Percentiles rank a stretch among this genome's conserved stretches.
phyloP scores from a whole-genome alignment of 2,329 filamentous ascomycete genomes.

The Colletotrichum echinochloae region DNA sequence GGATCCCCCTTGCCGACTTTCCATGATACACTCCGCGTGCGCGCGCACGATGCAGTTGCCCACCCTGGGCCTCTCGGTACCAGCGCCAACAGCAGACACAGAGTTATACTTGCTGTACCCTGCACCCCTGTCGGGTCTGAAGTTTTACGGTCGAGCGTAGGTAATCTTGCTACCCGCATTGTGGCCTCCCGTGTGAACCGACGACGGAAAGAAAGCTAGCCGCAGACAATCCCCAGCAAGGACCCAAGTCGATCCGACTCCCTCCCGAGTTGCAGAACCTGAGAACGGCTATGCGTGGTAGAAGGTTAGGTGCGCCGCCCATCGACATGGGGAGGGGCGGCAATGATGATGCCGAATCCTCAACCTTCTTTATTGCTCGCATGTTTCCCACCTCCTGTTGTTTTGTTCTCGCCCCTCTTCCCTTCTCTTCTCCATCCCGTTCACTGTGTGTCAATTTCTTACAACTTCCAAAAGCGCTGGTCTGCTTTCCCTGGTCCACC shows the following conservation, averaged over 20 bases:
- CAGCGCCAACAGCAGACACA: slow-evolving; percentile 1
- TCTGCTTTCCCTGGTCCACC: slow-evolving; percentile 58
- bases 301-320: slow-evolving; percentile 15
- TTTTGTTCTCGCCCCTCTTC: slow-evolving; percentile 47
- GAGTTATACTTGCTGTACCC: slow-evolving; percentile 26
- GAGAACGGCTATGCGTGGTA: slow-evolving; percentile 34
- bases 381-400: slow-evolving; percentile 34
- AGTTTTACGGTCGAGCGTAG: slow-evolving; percentile 40
- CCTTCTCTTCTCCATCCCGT: slow-evolving; percentile 40
- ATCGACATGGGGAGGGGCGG: slow-evolving; percentile 4
- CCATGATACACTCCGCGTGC: slow-evolving; percentile 25
- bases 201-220: slow-evolving; percentile 42
- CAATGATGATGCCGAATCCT: slow-evolving; percentile 11
- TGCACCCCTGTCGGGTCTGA: slow-evolving; percentile 38
- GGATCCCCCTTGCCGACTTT: slow-evolving; percentile 32
- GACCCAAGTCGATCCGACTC: slow-evolving; percentile 38
- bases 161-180: slow-evolving; percentile 40
- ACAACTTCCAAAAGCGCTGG: slow-evolving; percentile 60
- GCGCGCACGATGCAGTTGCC: slow-evolving; percentile 13
- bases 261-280: slow-evolving; percentile 30
- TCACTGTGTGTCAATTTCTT: slow-evolving; percentile 48
- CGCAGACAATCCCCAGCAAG: slow-evolving; percentile 41
- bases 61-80: slow-evolving; percentile 10
- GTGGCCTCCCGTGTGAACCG: slow-evolving; percentile 40
- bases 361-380: slow-evolving; percentile 40